Evolutionary conservation across 345 rosid genomes (phyloP).

Genomic region (Ceriops decandra): DNA sequence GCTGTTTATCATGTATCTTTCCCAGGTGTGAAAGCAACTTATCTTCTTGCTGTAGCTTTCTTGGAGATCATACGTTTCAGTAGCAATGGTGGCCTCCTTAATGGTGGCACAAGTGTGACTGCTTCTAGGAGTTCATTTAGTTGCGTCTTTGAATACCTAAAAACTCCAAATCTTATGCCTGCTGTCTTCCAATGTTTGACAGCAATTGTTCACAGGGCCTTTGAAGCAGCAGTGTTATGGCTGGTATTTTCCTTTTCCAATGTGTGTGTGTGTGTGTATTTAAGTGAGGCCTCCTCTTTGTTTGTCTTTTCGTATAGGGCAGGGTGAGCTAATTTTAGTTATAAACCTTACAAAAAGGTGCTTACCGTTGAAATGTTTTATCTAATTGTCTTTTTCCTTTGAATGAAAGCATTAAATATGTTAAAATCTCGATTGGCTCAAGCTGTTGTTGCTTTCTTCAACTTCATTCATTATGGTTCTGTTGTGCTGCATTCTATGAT

Average conservation of each 20-base stretch:
- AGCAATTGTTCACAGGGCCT: slow-evolving; percentile 89
- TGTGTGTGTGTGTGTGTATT: not conserved
- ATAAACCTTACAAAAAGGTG: not conserved
- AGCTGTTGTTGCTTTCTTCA: too few species aligned
- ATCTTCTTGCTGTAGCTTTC: slow-evolving; percentile 98
- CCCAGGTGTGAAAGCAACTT: slow-evolving; percentile 96
- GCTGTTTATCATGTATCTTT: slow-evolving; percentile 20
- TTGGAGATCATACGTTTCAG: slow-evolving; percentile 92
- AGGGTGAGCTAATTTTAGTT: not conserved
- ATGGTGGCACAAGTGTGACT: slow-evolving; percentile 59
- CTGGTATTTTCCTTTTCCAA: slow-evolving; percentile 47
- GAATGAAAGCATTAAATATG: not conserved
- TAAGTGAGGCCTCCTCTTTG: slow-evolving; percentile 4
- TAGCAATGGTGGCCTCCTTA: slow-evolving; percentile 97
- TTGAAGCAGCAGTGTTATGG: slow-evolving; percentile 89
- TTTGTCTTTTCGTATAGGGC: slow-evolving; percentile 3
- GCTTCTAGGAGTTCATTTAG: slow-evolving; percentile 94
- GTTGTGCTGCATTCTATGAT: too few species aligned
- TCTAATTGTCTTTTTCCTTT: not conserved
- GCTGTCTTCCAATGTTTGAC: slow-evolving; percentile 89
- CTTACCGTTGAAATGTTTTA: not conserved
- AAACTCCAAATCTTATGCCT: slow-evolving; percentile 86
- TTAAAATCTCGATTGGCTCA: too few species aligned
- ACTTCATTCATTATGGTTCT: too few species aligned
- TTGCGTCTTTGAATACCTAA: slow-evolving; percentile 93